These are phyloP conservation scores for Ceratobasidium sp. DNA, from an alignment of 1,284 basidiomycete genomes.

Conservation along the genomic window DNA sequence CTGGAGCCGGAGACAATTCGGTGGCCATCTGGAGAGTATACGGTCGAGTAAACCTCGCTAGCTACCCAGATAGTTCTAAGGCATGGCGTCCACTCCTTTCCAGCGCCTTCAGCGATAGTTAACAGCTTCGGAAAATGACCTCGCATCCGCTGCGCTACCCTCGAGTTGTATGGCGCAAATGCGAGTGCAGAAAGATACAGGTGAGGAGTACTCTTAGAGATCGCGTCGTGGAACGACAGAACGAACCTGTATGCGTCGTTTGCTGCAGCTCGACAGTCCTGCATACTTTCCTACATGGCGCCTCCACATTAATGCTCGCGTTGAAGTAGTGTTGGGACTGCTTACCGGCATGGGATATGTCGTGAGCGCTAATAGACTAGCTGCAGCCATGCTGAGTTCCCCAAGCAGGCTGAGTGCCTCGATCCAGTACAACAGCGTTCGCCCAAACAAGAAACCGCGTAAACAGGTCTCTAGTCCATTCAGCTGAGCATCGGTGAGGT, in stretches of 20 bases:
- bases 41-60: not conserved
- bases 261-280: not conserved
- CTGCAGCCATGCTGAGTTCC: not conserved
- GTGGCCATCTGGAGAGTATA: slow-evolving; percentile 38
- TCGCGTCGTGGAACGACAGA: not conserved
- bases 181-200: not conserved
- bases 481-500: not conserved
- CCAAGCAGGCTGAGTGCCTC: slow-evolving; percentile 13
- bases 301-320: not conserved
- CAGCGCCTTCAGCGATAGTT: not conserved
- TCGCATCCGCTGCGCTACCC: not conserved
- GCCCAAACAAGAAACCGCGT: not conserved
- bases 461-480: not conserved
- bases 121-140: not conserved
- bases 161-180: not conserved
- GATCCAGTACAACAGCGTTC: slow-evolving; percentile 19
- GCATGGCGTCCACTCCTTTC: not conserved
- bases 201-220: not conserved
- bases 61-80: not conserved
- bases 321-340: not conserved
- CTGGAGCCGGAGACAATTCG: slow-evolving; percentile 16
- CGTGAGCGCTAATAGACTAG: no score
- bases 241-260: slow-evolving; percentile 6
- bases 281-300: not conserved
- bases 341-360: not conserved